A percentile compares a stretch with the other conserved stretches of the same genome.
Evolutionary conservation across 345 rosid genomes (phyloP).

Genomic region (Psidium friedrichsthalianum): DNA sequence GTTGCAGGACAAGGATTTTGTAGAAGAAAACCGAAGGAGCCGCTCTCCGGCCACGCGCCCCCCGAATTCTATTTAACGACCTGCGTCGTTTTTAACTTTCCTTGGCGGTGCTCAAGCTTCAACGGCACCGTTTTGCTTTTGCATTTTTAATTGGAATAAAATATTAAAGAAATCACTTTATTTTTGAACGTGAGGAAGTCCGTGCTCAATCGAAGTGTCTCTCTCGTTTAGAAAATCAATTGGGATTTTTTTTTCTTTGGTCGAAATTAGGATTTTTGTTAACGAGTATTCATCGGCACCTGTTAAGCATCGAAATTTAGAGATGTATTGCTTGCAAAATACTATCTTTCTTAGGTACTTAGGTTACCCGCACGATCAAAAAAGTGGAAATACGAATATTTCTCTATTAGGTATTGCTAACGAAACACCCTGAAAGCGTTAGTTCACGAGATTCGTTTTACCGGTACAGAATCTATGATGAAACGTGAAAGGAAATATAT

Average conservation of each 20-base stretch:
- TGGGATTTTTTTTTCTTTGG: background rate
- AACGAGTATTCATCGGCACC: background rate
- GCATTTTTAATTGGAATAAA: background rate
- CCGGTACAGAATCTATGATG: too few relatives aligned
- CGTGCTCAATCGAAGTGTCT: background rate
- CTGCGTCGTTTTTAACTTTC: background rate
- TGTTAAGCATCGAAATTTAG: background rate
- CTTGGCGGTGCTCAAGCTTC: background rate
- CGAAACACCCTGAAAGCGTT: fast-evolving
- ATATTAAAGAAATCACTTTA: too few relatives aligned
- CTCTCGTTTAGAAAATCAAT: background rate
- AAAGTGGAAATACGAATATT: background rate
- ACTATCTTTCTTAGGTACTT: background rate
- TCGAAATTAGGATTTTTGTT: too few relatives aligned
- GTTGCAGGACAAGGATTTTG: background rate
- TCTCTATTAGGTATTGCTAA: background rate
- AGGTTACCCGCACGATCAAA: fast-evolving
- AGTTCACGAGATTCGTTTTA: too few relatives aligned
- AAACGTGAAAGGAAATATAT: background rate
- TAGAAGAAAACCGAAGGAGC: background rate
- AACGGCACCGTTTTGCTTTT: background rate
- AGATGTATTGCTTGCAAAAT: background rate
- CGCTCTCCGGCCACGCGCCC: background rate
- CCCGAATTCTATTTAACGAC: background rate
- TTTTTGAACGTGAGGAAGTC: background rate